Conservation (phyloP, 2,329 filamentous ascomycete species). For the Coccinonectria pachysandricola region DNA sequence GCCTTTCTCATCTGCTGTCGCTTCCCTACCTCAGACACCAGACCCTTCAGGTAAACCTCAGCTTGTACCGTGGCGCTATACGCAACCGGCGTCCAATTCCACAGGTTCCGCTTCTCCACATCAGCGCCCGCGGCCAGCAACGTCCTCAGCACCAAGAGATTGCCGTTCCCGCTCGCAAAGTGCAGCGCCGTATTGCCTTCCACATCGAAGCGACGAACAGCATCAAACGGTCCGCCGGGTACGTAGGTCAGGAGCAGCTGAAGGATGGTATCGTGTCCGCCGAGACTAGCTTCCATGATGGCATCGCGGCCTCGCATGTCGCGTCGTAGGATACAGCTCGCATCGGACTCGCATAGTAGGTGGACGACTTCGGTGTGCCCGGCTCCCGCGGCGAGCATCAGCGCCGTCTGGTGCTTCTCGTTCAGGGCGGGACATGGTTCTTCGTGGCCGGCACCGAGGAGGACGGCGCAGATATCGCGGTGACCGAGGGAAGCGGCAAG, state of each 20-base stretch:
- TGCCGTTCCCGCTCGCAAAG: constrained; percentile 74
- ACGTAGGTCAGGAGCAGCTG: constrained; percentile 54
- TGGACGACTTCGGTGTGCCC: constrained; percentile 67
- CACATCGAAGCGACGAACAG: constrained; percentile 49
- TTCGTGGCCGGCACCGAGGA: constrained; percentile 70
- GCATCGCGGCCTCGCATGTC: constrained; percentile 63
- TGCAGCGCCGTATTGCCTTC: constrained; percentile 82
- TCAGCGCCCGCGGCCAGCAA: constrained; percentile 71
- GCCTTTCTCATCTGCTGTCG: constrained; percentile 29
- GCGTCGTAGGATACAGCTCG: constrained; percentile 50
- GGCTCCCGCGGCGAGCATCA: constrained; percentile 64
- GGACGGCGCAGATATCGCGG: constrained; percentile 55
- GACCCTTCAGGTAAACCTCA: constrained; percentile 71
- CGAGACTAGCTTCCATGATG: constrained; percentile 53
- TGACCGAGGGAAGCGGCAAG: constrained; percentile 67
- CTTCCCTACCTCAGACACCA: constrained; percentile 63
- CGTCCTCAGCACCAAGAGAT: constrained; percentile 66
- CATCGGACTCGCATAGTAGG: constrained; percentile 55
- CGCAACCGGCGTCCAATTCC: constrained; percentile 73
- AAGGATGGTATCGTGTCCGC: constrained; percentile 54
- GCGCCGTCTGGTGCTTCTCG: constrained; percentile 66
- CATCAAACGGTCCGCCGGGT: constrained; percentile 40
- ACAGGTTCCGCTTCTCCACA: constrained; percentile 59
- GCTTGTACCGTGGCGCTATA: constrained; percentile 76
- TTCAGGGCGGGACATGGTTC: constrained; percentile 63